Evolutionary conservation across 2,329 filamentous ascomycete genomes (phyloP).

Genomic region (Lasiodiplodia sp.): DNA sequence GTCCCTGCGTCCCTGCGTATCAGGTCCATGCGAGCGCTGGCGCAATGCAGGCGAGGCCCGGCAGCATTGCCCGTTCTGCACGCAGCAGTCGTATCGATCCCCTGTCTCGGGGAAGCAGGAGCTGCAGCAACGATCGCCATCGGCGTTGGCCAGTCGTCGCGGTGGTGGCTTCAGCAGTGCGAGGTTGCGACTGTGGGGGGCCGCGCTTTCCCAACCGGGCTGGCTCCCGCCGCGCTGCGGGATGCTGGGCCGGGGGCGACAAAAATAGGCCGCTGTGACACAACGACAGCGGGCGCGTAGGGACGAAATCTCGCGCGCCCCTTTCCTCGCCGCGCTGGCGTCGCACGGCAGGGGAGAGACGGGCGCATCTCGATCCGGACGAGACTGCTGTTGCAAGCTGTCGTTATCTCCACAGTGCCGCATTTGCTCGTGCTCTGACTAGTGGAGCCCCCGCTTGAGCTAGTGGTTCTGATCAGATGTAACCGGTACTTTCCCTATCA

Average conservation of each 20-base stretch:
- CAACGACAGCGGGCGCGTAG: neutral
- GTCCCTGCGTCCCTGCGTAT: slow-evolving; percentile 30
- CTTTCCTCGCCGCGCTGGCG: slow-evolving; percentile 13
- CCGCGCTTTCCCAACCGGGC: slow-evolving; percentile 8
- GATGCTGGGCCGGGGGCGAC: slow-evolving; percentile 15
- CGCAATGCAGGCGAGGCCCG: slow-evolving; percentile 27
- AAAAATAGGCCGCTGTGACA: slow-evolving; percentile 15
- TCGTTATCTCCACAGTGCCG: slow-evolving; percentile 29
- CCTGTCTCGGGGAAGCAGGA: slow-evolving; percentile 26
- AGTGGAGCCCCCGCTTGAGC: slow-evolving; percentile 29
- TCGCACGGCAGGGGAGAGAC: slow-evolving; percentile 26
- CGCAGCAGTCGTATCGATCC: slow-evolving; percentile 15
- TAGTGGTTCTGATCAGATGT: slow-evolving; percentile 23
- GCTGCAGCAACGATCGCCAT: slow-evolving; percentile 22
- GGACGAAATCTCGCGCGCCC: slow-evolving; percentile 6
- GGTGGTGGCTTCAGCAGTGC: neutral
- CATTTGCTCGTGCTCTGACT: slow-evolving; percentile 29
- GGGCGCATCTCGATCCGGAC: slow-evolving; percentile 26
- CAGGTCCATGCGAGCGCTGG: slow-evolving; percentile 27
- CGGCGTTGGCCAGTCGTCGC: slow-evolving; percentile 8
- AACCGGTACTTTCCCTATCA: slow-evolving; percentile 22
- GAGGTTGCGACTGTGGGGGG: slow-evolving; percentile 20
- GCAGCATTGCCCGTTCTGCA: slow-evolving; percentile 24
- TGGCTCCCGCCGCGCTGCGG: slow-evolving; percentile 22
- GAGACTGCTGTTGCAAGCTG: slow-evolving; percentile 26